Percentiles rank a stretch among this genome's conserved stretches.
Evolutionary conservation across 2,329 filamentous ascomycete species (phyloP).

Genomic region (Trichoderma lentiforme): DNA sequence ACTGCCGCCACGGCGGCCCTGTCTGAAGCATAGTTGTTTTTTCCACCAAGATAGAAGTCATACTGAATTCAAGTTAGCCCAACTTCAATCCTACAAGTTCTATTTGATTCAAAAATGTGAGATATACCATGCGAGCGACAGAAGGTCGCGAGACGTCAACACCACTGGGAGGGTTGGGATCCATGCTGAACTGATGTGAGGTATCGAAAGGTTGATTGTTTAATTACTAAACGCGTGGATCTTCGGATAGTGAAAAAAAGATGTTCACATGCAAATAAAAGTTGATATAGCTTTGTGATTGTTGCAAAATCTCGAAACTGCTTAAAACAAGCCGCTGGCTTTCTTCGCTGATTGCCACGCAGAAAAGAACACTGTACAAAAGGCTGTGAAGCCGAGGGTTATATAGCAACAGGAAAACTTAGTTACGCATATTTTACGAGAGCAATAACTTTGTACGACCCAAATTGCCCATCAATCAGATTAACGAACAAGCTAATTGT

Average conservation of each 20-base stretch:
- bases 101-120: background rate
- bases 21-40: slow-evolving; percentile 2
- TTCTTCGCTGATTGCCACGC: background rate
- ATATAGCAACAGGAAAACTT: background rate
- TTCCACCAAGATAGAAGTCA: slow-evolving; percentile 1
- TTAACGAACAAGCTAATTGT: background rate
- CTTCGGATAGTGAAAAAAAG: background rate
- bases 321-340: background rate
- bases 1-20: slow-evolving; percentile 3
- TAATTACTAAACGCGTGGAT: background rate
- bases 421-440: background rate
- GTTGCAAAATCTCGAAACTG: background rate
- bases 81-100: background rate
- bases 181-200: background rate
- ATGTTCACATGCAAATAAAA: background rate
- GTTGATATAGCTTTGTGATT: background rate
- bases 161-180: background rate
- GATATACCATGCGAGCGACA: slow-evolving; percentile 6
- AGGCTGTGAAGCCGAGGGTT: background rate
- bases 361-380: background rate
- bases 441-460: background rate
- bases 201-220: background rate
- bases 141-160: background rate
- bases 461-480: background rate
- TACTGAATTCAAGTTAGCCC: background rate